A percentile compares a stretch with the other conserved stretches of the same genome.
Evolutionary conservation across 768 basidiomycete genomes (phyloP).

Genomic region (Coprinopsis marcescibilis): DNA sequence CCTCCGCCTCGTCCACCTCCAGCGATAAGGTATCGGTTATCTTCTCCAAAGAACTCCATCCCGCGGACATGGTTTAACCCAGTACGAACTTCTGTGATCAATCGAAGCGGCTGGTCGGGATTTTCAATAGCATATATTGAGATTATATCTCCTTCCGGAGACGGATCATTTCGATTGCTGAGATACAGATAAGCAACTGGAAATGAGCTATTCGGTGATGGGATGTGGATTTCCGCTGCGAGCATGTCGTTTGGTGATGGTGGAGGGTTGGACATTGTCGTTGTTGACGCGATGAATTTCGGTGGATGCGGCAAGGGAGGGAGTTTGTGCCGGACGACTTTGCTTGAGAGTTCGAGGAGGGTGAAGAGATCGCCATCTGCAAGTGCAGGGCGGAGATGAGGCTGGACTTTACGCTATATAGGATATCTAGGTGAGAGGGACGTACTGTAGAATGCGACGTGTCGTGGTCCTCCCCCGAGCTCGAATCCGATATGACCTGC

Average conservation of each 20-base stretch:
- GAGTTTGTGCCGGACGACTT: constrained; percentile 50
- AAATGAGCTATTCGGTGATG: constrained; percentile 44
- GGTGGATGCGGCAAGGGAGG: constrained; percentile 36
- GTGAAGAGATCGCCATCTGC: constrained; percentile 62
- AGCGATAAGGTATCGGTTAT: constrained; percentile 56
- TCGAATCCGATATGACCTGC: constrained; percentile 42
- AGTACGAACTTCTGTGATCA: constrained; percentile 59
- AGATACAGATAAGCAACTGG: constrained; percentile 59
- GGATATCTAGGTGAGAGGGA: constrained; percentile 4
- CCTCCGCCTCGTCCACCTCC: constrained; percentile 63
- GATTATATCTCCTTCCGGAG: constrained; percentile 65
- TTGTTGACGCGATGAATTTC: constrained; percentile 37
- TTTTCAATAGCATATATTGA: constrained; percentile 57
- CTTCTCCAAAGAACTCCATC: constrained; percentile 58
- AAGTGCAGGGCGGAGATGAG: neutral
- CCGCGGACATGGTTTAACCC: constrained; percentile 68
- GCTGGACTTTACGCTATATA: neutral
- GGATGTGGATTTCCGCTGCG: constrained; percentile 66
- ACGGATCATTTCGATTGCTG: constrained; percentile 72
- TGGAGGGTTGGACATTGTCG: constrained; percentile 43
- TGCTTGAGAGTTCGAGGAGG: constrained; percentile 58
- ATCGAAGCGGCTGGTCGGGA: constrained; percentile 34
- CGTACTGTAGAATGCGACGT: constrained; percentile 59
- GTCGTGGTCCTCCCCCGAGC: constrained; percentile 65
- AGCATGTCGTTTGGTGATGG: constrained; percentile 46